A percentile compares a stretch with the other conserved stretches of the same genome.
phyloP scores from a whole-genome alignment of 257 asterid genomes.

The Eustoma russellianum region DNA sequence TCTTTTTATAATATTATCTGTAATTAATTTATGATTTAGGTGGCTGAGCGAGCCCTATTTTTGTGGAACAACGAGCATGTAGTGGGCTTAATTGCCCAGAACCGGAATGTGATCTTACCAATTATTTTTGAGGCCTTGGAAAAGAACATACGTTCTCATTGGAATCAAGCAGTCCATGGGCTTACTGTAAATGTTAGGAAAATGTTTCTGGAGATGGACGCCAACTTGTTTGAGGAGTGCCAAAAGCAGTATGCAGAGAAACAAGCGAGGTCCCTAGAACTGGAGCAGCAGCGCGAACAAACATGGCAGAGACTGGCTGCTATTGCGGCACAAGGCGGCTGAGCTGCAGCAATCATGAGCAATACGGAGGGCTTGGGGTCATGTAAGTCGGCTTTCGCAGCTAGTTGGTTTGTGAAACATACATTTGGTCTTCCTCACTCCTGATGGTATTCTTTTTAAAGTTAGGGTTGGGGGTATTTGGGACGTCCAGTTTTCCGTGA shows the following conservation, averaged over 20 bases:
- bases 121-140: constrained; percentile 63
- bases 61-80: constrained; percentile 75
- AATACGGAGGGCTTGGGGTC: constrained; percentile 10
- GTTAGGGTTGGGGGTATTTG: not conserved
- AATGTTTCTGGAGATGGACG: constrained; percentile 70
- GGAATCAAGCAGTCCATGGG: constrained; percentile 80
- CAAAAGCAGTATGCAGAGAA: constrained; percentile 49
- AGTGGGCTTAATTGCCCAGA: constrained; percentile 56
- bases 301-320: constrained; percentile 65
- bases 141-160: constrained; percentile 57
- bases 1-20: not conserved
- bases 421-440: constrained; percentile 13
- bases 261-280: constrained; percentile 30
- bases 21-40: constrained; percentile 36
- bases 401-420: constrained; percentile 19
- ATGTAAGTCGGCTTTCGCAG: constrained; percentile 10
- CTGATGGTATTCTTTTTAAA: constrained; percentile 29
- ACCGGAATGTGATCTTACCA: constrained; percentile 53
- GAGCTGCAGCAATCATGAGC: constrained; percentile 6
- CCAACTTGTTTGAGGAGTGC: constrained; percentile 56
- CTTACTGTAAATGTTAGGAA: constrained; percentile 52
- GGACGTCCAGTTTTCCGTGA: constrained; percentile 23
- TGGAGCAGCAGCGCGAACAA: constrained; percentile 48
- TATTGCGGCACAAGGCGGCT: constrained; percentile 39
- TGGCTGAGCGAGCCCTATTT: constrained; percentile 70